A percentile compares a stretch with the other conserved stretches of the same genome.
These are phyloP conservation scores for Verticillium dahliae DNA, from an alignment of 2,329 filamentous ascomycete genomes.

Conservation along the genomic window DNA sequence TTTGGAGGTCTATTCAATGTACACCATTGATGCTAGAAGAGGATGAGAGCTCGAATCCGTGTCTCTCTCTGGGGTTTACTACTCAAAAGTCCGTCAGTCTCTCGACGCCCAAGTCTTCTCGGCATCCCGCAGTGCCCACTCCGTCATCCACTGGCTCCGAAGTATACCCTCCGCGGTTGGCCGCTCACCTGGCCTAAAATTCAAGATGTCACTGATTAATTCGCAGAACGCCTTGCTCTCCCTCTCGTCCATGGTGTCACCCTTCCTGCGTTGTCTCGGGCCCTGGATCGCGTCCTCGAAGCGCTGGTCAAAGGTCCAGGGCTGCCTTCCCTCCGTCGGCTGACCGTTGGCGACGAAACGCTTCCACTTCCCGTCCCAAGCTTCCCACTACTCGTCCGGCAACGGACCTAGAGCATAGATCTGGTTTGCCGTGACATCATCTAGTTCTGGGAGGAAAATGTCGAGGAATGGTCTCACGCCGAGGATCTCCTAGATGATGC, in stretches of 20 bases:
- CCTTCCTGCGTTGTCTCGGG: slow-evolving; percentile 12
- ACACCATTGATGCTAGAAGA: too few relatives aligned
- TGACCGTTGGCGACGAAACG: slow-evolving; percentile 4
- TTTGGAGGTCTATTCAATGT: too few relatives aligned
- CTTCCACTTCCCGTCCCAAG: slow-evolving; percentile 6
- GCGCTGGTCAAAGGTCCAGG: slow-evolving; percentile 20
- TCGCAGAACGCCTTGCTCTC: slow-evolving; percentile 8
- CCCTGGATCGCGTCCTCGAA: slow-evolving; percentile 22
- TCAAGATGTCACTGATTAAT: slow-evolving; percentile 11
- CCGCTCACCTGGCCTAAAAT: slow-evolving; percentile 8
- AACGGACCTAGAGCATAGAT: slow-evolving; percentile 17
- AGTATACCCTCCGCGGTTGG: slow-evolving; percentile 10
- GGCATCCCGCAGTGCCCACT: slow-evolving; percentile 2
- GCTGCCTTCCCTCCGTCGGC: slow-evolving; percentile 6
- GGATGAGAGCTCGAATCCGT: too few relatives aligned
- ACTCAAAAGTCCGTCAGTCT: too few relatives aligned
- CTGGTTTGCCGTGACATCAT: slow-evolving; percentile 13
- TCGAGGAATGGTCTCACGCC: slow-evolving; percentile 34
- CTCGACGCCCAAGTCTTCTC: slow-evolving; percentile 2
- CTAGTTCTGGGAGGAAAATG: slow-evolving; percentile 5
- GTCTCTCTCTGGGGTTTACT: too few relatives aligned
- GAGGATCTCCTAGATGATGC: slow-evolving; percentile 98
- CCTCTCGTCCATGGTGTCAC: slow-evolving; percentile 1
- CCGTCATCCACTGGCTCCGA: slow-evolving; percentile 11
- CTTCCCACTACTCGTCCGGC: slow-evolving; percentile 9